Evolutionary conservation across 164 flowering plant genomes (phyloP).

Genomic region (Magnolia sinica): DNA sequence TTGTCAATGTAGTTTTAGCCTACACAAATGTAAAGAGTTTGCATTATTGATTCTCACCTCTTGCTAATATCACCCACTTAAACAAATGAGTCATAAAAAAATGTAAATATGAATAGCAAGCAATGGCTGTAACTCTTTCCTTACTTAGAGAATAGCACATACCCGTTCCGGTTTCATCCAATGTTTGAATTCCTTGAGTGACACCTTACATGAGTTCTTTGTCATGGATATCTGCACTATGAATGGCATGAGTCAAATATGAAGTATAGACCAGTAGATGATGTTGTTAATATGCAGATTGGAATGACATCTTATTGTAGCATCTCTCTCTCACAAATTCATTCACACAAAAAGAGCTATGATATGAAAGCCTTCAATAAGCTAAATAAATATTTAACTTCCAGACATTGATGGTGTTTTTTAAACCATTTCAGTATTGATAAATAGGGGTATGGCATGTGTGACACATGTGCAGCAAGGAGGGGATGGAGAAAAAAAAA

Average conservation of each 20-base stretch:
- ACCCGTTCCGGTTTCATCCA: constrained; percentile 21
- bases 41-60: not conserved
- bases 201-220: constrained; percentile 2
- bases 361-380: too few relatives aligned
- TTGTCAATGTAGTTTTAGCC: constrained; percentile 48
- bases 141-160: not conserved
- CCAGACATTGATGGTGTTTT: too few relatives aligned
- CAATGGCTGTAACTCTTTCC: not conserved
- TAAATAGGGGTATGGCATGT: too few relatives aligned
- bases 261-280: not conserved
- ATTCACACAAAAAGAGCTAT: too few relatives aligned
- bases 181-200: constrained; percentile 13
- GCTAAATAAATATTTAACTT: too few relatives aligned
- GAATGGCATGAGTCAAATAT: not conserved
- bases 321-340: too few relatives aligned
- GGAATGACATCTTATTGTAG: too few relatives aligned
- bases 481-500: too few relatives aligned
- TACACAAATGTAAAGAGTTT: constrained; percentile 17
- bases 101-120: not conserved
- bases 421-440: too few relatives aligned
- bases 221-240: constrained; percentile 15
- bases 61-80: not conserved
- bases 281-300: not conserved
- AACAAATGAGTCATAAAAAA: not conserved
- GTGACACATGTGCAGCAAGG: too few relatives aligned